Base-by-base conservation (phyloP, 2,329 filamentous ascomycete genomes). In the Rhinocladiella mackenziei region DNA sequence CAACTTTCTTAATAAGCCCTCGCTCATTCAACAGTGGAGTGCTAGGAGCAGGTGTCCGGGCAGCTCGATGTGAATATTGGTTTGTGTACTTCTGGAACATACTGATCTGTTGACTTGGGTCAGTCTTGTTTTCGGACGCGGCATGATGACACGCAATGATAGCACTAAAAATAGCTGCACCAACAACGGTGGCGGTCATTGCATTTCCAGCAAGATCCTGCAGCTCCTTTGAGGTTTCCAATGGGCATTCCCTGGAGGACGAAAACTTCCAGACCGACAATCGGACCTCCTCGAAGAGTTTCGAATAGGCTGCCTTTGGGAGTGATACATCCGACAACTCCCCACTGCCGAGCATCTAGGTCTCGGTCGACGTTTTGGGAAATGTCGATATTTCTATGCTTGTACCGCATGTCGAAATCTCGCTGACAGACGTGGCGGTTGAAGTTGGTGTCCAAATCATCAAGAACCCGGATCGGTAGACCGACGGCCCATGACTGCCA, bases 171-270 rank as follows among this genome's bases (percentile, higher is more conserved):
- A 85, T 72, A 0, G 77, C 75, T 1, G 76, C 71, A 2, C 81
- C 83, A 7, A 89, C 78, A 1, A 88, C 82, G 0, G 85, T 84
- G 0, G 78, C 79, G 1, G 77, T 80, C 86, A 91, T 91, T 0
- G 86, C 86, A 60, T 92, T 91, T 0, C 86, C 86, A 2, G 83
- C 84, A 2, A 91, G 66, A 52, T 88, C 78, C 50, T 82, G 78
- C 2, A 86, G 67, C 13, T 89, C 68, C 1, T 65, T 62, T 34
- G 81, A 89, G 66, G 36, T 74, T 72, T 41, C 80, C 65, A 1
- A 82, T 60, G 0, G 83, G 82, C 36, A 89, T 68, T 1, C 85
- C 86, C 54, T 89, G 86, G 4, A 89, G 62, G 4, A 68, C 62
- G 2, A 89, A 65, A 2, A 76, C 67, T 60, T 89, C 83, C 4